Percentiles rank a stretch among this genome's conserved stretches.
These are phyloP conservation scores for Lippia alba DNA, from an alignment of 305 asterid genomes.

Conservation along the genomic window DNA sequence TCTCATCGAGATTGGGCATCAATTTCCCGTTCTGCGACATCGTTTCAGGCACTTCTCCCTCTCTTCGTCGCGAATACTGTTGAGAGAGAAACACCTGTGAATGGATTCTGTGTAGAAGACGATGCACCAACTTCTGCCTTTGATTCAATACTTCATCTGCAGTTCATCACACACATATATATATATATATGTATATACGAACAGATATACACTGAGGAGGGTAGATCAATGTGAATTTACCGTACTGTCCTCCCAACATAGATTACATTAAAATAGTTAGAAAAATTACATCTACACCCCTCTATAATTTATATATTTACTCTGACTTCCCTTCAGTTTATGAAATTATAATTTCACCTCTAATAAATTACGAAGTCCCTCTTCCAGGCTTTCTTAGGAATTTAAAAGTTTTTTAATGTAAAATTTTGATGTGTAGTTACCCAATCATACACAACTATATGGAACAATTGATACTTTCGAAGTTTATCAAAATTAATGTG, in stretches of 20 bases:
- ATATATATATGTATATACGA: not conserved
- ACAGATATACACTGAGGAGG: not conserved
- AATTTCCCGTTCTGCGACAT: conserved; percentile 69
- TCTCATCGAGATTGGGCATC: conserved; percentile 80
- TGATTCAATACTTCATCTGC: conserved; percentile 13
- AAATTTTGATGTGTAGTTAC: too few relatives aligned
- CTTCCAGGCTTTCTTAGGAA: too few relatives aligned
- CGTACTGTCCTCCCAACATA: not conserved
- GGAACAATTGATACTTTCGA: too few relatives aligned
- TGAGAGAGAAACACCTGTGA: conserved; percentile 16
- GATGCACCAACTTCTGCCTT: conserved; percentile 1
- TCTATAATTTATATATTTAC: too few relatives aligned
- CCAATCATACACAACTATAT: too few relatives aligned
- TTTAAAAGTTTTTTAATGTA: too few relatives aligned
- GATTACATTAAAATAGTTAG: too few relatives aligned
- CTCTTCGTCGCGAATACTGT: not conserved
- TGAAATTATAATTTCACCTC: too few relatives aligned
- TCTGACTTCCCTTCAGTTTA: too few relatives aligned
- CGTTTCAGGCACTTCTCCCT: conserved; percentile 27
- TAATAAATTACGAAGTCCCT: too few relatives aligned
- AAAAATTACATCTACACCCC: too few relatives aligned
- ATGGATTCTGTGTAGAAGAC: not conserved
- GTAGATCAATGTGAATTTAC: not conserved
- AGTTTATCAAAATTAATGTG: too few relatives aligned
- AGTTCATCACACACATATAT: not conserved